Evolutionary conservation across 345 rosid genomes (phyloP).

Genomic region (Balakata baccata): DNA sequence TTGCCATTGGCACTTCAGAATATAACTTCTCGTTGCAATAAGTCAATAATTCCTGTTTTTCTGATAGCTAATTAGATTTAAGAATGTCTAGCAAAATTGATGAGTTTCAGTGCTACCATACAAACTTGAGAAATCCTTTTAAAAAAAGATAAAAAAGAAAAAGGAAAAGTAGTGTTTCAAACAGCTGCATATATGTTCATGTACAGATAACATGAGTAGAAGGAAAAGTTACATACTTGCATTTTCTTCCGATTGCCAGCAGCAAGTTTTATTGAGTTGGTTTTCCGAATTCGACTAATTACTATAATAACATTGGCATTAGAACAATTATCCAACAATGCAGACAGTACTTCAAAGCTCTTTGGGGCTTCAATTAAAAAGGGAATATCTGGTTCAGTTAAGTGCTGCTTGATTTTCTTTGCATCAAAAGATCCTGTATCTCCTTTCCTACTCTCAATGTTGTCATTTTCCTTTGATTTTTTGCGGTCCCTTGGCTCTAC

Average conservation of each 20-base stretch:
- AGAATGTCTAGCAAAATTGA: background rate
- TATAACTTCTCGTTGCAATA: background rate
- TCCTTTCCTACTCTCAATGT: constrained; percentile 24
- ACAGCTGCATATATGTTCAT: background rate
- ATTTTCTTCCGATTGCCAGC: constrained; percentile 94
- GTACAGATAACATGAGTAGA: background rate
- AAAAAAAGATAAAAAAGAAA: background rate
- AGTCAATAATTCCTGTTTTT: background rate
- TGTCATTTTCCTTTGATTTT: constrained; percentile 32
- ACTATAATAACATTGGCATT: constrained; percentile 47
- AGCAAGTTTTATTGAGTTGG: constrained; percentile 67
- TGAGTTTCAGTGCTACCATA: background rate
- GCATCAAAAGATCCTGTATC: constrained; percentile 15
- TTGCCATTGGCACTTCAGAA: background rate
- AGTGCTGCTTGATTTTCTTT: constrained; percentile 31
- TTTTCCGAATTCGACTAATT: constrained; percentile 60
- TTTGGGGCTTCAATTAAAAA: constrained; percentile 70
- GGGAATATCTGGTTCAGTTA: constrained; percentile 51
- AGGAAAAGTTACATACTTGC: constrained; percentile 49
- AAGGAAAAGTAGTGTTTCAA: background rate
- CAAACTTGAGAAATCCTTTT: background rate
- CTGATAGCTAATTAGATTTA: background rate
- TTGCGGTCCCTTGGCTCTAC: constrained; percentile 30
- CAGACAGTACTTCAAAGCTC: constrained; percentile 63
- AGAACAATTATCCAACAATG: constrained; percentile 52